Evolutionary conservation across 768 basidiomycete genomes (phyloP), one percentile per base, ranked within the genome.

Genomic region (Pulveroboletus sp.): DNA sequence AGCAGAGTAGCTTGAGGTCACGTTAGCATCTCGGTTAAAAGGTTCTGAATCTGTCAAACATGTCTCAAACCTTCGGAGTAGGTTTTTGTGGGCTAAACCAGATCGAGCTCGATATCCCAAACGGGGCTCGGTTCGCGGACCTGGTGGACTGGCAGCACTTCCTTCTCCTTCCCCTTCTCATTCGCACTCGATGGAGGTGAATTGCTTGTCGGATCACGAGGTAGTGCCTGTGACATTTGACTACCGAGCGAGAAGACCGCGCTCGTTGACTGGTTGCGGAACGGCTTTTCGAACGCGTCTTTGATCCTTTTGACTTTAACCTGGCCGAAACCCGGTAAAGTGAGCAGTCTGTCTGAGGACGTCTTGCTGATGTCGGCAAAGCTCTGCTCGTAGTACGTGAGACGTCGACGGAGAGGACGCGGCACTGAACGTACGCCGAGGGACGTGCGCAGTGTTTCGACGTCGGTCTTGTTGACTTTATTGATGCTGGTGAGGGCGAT

Each of bases 401-500:
- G 38, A 34, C 45, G 31, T 26, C 39, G 35, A 23, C 24, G 10
- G 38, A 34, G 36, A 16, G 23, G 30, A 16, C n/a, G 12, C 45
- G 17, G 10, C 3, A 48, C 30, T 17, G 5, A 26, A 75, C 85
- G 49, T 71, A 97, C 95, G 30, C 93, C 94, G 58, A 94, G 85
- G n/a, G 91, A 86, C 2, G 86, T 85, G 19, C 89, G 81, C 35
- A 99, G 73, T 4, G 95, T 98, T 69, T 91, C 84, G 2, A 94
- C 92, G 60, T 99, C 96, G 4, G 95, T 98, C 75, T 95, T 96
- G 71, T 98, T 98, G 54, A 99, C 91, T 58, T 89, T 92, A 63
- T 81, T 86, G 60, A 98, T 89, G 55, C 81, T 83, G 2, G 95
- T 98, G 23, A 99, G 74, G 1, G 89, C 79, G 17, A 82, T 80